Base-by-base conservation (phyloP, 352 stramenopile species). In the Phytopythium sindhum region DNA sequence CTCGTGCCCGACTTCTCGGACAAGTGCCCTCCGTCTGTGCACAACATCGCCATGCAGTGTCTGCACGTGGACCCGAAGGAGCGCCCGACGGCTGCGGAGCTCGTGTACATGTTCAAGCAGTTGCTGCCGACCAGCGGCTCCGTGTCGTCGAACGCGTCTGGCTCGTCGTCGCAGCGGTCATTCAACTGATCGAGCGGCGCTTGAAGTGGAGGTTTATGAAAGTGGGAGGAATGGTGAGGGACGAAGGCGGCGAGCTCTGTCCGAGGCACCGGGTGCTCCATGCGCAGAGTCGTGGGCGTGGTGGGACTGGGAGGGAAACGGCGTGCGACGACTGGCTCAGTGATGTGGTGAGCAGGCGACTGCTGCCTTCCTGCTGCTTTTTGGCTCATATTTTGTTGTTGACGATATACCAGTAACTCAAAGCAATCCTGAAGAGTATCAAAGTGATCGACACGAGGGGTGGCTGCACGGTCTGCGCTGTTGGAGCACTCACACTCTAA, bases 101-200 rank as follows among this genome's bases (percentile, higher is more conserved):
- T 89, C 31, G 72, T 78, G 21, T 90, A 91, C 58, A 62, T 69
- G n/a, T 69, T 91, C 41, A 72, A 88, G 53, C 76, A 84, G 71
- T 70, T 77, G 21, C 19, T 60, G 54, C 54, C 54, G 19, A 50
- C 54, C 5, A 48, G 50, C 54, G 33, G 33, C 1, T 60, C 54
- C 17, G 54, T 47, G 21, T 60, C 54, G 11, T 48, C 54, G 35
- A 33, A 33, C 21, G 37, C 35, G 35, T 60, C 54, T 7, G 39
- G 54, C n/a, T 33, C 52, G 26, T 58, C 52, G 52, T 45, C 35
- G 14, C 39, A 60, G 54, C 23, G n/a, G 17, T 35, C 54, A 24
- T 31, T 45, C n/a, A 8, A 4, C 4, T 45, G 12, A 41, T 57
- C 29, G 26, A 41, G 31, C 8, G 24, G 45, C 45, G 8, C 6